Percentiles rank a stretch among this genome's conserved stretches.
Evolutionary conservation across 2,329 filamentous ascomycete genomes (phyloP).

Genomic region (Alternaria sp.): DNA sequence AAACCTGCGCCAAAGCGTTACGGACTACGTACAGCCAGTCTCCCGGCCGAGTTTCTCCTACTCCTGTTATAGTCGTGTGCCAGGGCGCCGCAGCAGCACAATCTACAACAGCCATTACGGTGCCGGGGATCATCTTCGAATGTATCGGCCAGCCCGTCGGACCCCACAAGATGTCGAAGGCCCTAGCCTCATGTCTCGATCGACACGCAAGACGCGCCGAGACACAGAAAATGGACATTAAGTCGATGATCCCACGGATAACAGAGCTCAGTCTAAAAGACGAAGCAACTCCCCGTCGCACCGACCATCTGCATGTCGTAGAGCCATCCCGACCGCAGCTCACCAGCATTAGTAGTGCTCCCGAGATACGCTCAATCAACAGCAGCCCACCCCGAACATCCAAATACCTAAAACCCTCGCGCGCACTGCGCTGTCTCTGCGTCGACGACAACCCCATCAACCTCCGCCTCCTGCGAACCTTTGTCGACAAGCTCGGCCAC

Average conservation of each 20-base stretch:
- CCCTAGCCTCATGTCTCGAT: constrained; percentile 42
- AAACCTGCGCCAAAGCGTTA: constrained; percentile 37
- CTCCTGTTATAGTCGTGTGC: constrained; percentile 44
- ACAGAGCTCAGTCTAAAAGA: constrained; percentile 38
- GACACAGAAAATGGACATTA: constrained; percentile 13
- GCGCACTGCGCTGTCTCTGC: constrained; percentile 41
- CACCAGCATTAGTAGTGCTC: constrained; percentile 38
- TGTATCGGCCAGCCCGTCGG: constrained; percentile 47
- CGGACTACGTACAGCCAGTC: constrained; percentile 34
- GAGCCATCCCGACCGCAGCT: constrained; percentile 33
- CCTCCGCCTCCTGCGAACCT: constrained; percentile 44
- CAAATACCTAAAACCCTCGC: constrained; percentile 19
- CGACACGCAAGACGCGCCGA: constrained; percentile 33
- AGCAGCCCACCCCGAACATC: constrained; percentile 25
- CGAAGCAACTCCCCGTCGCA: constrained; percentile 23
- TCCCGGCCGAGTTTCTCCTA: constrained; percentile 20
- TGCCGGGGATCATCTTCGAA: constrained; percentile 43
- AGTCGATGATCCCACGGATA: constrained; percentile 22
- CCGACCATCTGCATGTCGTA: constrained; percentile 7
- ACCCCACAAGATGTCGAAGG: constrained; percentile 48
- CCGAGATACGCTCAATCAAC: constrained; percentile 34
- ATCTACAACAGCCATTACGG: constrained; percentile 43
- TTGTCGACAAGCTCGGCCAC: constrained; percentile 45
- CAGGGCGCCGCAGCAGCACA: constrained; percentile 44
- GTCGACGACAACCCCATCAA: constrained; percentile 52